Percentiles rank a stretch among this genome's conserved stretches.
Conservation (phyloP, 2,329 filamentous ascomycete genomes). For the Cryphonectria naterciae region DNA sequence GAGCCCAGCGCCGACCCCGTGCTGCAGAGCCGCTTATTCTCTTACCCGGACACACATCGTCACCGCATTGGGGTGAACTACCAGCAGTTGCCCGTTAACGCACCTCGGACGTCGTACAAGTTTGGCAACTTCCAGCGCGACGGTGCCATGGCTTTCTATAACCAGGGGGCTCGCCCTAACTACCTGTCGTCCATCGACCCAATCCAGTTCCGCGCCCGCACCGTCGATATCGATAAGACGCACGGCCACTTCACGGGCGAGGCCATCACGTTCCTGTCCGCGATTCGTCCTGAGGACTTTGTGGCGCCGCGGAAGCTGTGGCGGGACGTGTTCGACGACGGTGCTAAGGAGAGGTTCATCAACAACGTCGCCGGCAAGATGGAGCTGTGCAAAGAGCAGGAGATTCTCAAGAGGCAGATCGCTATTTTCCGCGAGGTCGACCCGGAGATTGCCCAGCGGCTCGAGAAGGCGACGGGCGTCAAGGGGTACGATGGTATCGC, state of each 20-base stretch:
- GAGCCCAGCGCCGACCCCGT: conserved; percentile 66
- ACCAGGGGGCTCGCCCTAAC: conserved; percentile 63
- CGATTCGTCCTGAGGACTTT: conserved; percentile 45
- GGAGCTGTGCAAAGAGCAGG: conserved; percentile 58
- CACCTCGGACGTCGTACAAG: conserved; percentile 58
- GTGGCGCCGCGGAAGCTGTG: conserved; percentile 59
- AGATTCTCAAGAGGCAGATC: conserved; percentile 67
- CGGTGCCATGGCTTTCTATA: conserved; percentile 71
- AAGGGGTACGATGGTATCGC: conserved; percentile 63
- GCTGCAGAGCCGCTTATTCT: conserved; percentile 63
- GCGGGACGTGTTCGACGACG: conserved; percentile 65
- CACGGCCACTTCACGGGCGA: conserved; percentile 45
- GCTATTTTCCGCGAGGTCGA: conserved; percentile 67
- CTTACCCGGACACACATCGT: conserved; percentile 65
- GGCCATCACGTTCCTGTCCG: conserved; percentile 44
- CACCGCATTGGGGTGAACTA: conserved; percentile 68
- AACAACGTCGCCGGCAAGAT: conserved; percentile 66
- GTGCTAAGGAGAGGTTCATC: conserved; percentile 61
- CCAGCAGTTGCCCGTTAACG: conserved; percentile 67
- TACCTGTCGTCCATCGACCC: conserved; percentile 47
- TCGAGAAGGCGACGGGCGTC: conserved; percentile 64
- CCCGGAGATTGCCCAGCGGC: conserved; percentile 57
- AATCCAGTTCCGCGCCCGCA: conserved; percentile 41
- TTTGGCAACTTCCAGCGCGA: conserved; percentile 70
- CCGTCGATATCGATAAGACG: conserved; percentile 42